phyloP scores from a whole-genome alignment of 2,329 filamentous ascomycete genomes.

The Epicoccum sorghinum region DNA sequence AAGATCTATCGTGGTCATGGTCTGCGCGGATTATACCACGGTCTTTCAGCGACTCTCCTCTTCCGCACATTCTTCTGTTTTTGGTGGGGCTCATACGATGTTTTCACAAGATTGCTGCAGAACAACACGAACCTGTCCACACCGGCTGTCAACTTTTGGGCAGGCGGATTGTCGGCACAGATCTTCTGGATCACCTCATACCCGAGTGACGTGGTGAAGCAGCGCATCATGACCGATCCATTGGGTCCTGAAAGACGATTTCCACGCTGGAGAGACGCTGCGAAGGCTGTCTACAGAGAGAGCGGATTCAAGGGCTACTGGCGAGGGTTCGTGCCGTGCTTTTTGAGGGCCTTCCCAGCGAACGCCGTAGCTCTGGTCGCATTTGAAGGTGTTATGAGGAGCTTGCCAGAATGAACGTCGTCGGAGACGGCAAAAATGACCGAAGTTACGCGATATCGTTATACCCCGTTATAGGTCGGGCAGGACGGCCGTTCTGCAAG shows the following conservation, averaged over 20 bases:
- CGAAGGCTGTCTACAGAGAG: constrained; percentile 75
- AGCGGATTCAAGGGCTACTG: constrained; percentile 82
- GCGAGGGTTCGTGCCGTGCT: constrained; percentile 91
- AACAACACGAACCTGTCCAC: constrained; percentile 72
- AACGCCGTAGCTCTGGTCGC: constrained; percentile 93
- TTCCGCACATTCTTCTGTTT: constrained; percentile 96
- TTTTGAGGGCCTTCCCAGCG: constrained; percentile 90
- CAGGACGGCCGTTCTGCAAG: not conserved
- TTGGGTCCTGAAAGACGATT: constrained; percentile 71
- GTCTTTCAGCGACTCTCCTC: constrained; percentile 80
- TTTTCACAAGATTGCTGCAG: constrained; percentile 73
- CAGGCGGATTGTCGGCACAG: constrained; percentile 89
- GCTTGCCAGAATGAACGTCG: constrained; percentile 37
- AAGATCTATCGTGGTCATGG: constrained; percentile 70
- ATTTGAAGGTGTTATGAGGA: constrained; percentile 89
- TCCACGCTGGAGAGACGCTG: constrained; percentile 79
- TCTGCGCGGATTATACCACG: constrained; percentile 81
- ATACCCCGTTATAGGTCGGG: not conserved
- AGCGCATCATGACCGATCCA: constrained; percentile 95
- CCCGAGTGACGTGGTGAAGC: constrained; percentile 92
- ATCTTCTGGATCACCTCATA: constrained; percentile 94
- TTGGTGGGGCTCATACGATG: constrained; percentile 96
- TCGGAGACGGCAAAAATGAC: not conserved
- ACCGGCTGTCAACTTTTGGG: constrained; percentile 94
- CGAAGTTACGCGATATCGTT: not conserved